Evolutionary conservation across 257 asterid species (phyloP), one percentile per base, ranked within the genome.

Genomic region (Przewalskia tangutica): DNA sequence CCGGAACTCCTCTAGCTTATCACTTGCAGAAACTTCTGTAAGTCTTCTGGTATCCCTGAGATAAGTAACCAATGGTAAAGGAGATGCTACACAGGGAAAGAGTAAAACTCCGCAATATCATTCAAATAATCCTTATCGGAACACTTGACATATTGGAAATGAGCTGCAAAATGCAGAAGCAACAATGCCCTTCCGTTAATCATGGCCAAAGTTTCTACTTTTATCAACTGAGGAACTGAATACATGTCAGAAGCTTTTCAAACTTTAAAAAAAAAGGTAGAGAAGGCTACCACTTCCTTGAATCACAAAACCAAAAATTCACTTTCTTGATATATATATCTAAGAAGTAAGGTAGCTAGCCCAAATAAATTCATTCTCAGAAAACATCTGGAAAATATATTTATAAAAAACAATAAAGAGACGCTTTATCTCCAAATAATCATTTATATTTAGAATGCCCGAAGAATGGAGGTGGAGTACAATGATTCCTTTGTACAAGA

Each of bases 1-100:
- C 77, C 99, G 99, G 82, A 95, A 95, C 86, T 88, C 95, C 91
- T 95, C 97, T 13, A 95, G 93, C 88, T 94, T 94, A 89, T 94
- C 97, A 86, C 99, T 94, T 50, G 88, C 98, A 79, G 97, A 92
- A 83, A 95, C 90, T 89, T 95, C 98, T 36, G 99, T 94, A 77
- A 95, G 91, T 79, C 85, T 90, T 62, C 63, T 53, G 55, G 84
- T 63, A 80, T 73, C 87, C 88, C 98, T 95, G 92, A 81, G 80
- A 84, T 81, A 44, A 78, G 81, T 59, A 62, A 84, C 75, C 70
- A 85, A 8, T 27, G 78, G 77, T 75, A 42, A 50, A 64, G 38
- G 50, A 79, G 51, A 18, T 58, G 55, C 55, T 5, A 55, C 54
- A 78, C 38, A 78, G 56, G 42, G 58, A 78, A 23, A 58, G 58